Percentiles rank a stretch among this genome's conserved stretches.
Conservation (phyloP, 1,139 yeast genomes). For the Diutina neorugosa region DNA sequence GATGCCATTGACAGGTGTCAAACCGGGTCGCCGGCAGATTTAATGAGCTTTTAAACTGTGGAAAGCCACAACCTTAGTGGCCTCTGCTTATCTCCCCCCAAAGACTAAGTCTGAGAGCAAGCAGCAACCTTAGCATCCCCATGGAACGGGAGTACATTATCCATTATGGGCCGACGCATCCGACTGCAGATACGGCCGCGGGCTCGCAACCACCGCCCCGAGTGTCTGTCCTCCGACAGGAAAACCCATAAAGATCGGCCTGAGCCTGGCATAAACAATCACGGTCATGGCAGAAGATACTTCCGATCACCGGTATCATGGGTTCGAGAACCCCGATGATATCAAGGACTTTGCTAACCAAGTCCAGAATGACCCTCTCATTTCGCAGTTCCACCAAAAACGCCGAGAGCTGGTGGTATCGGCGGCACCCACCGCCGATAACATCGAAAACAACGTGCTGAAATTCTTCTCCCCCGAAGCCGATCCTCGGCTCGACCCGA, state of each 20-base stretch:
- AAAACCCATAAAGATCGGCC: not conserved
- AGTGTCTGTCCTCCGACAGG: not conserved
- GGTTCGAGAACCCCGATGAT: not conserved
- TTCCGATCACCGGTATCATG: not conserved
- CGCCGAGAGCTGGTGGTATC: not conserved
- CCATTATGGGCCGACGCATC: not conserved
- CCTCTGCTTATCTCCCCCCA: not conserved
- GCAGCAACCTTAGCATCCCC: not conserved
- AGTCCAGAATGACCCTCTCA: not conserved
- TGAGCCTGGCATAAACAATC: not conserved
- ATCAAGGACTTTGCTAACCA: not conserved
- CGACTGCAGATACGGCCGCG: not conserved
- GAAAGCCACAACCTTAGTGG: not conserved
- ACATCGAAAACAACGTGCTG: not conserved
- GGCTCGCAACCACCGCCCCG: not conserved
- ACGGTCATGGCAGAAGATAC: not conserved
- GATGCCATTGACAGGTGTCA: no score
- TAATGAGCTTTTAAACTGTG: not conserved
- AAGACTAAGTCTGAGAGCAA: not conserved
- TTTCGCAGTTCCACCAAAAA: not conserved
- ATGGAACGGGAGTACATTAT: no score
- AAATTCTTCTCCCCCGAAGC: not conserved
- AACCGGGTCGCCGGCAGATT: not conserved
- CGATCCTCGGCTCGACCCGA: slow-evolving; percentile 17
- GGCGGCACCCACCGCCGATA: not conserved